phyloP scores from a whole-genome alignment of 202 grass and related monocot species.

The Schoenoplectus tabernaemontani region DNA sequence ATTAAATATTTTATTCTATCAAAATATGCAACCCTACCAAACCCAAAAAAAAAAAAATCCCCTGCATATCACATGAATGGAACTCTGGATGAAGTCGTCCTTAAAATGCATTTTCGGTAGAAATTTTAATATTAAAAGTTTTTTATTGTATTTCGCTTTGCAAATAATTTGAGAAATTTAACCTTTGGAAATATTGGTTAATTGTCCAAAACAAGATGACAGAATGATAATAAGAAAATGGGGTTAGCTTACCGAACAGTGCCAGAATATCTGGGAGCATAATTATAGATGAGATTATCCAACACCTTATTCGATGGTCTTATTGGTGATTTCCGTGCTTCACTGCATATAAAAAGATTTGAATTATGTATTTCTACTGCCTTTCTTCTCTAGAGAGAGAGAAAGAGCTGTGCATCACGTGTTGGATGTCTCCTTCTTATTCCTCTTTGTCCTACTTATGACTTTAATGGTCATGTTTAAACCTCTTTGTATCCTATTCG shows the following conservation, averaged over 20 bases:
- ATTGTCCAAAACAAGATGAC: neutral
- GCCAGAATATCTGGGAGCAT: slow-evolving; percentile 49
- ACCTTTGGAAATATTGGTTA: neutral
- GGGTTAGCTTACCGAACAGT: slow-evolving; percentile 44
- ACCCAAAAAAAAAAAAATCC: neutral
- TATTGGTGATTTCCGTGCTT: slow-evolving; percentile 67
- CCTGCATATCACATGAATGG: neutral
- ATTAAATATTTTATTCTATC: no score
- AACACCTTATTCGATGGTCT: slow-evolving; percentile 56
- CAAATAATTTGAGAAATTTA: neutral
- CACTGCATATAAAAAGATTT: slow-evolving; percentile 34
- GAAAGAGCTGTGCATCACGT: no score
- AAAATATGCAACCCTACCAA: no score
- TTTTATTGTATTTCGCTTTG: neutral
- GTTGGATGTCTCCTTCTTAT: no score
- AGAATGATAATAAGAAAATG: neutral
- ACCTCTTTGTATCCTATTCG: no score
- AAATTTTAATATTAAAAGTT: neutral
- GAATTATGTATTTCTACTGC: neutral
- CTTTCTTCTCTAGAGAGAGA: no score
- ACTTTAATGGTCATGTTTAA: no score
- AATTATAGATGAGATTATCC: slow-evolving; percentile 81
- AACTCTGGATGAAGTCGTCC: neutral
- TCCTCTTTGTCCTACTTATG: no score
- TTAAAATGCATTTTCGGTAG: neutral